A percentile compares a stretch with the other conserved stretches of the same genome.
Evolutionary conservation across 2,329 filamentous ascomycete genomes (phyloP).

Genomic region (Aspergillus melleus): DNA sequence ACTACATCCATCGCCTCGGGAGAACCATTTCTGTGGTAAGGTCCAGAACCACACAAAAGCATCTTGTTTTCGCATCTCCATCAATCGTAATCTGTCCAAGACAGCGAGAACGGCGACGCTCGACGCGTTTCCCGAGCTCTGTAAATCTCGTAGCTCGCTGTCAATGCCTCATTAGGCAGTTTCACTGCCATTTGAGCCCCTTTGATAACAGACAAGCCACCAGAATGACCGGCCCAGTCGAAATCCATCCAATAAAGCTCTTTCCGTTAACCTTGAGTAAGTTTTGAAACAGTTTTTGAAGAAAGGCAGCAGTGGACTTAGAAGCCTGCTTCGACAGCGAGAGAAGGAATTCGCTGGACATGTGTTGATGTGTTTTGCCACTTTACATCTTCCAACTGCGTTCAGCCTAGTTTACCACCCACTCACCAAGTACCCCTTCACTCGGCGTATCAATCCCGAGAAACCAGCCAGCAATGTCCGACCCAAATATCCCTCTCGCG

Average conservation of each 20-base stretch:
- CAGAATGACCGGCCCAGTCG: constrained; percentile 6
- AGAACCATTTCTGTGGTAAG: constrained; percentile 1
- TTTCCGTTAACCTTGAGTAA: neutral
- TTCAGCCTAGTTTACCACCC: neutral
- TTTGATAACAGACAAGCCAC: neutral
- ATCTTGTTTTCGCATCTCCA: neutral
- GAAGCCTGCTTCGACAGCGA: neutral
- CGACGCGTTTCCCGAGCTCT: neutral
- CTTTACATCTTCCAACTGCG: neutral
- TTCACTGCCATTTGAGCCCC: neutral
- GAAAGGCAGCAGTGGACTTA: neutral
- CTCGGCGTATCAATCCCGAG: neutral
- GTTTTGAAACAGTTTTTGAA: neutral
- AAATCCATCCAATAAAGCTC: neutral
- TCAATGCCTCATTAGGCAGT: neutral
- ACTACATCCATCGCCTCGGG: no score
- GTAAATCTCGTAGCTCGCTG: constrained; percentile 2
- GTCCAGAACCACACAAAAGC: neutral
- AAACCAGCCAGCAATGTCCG: neutral
- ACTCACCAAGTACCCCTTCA: no score
- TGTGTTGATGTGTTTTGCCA: neutral
- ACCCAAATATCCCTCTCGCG: neutral
- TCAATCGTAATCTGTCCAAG: neutral
- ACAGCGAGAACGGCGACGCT: constrained; percentile 1
- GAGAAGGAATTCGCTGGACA: neutral